Evolutionary conservation across 139 green algal genomes (phyloP), one percentile per base, ranked within the genome.

Genomic region (Marvania coccoides): DNA sequence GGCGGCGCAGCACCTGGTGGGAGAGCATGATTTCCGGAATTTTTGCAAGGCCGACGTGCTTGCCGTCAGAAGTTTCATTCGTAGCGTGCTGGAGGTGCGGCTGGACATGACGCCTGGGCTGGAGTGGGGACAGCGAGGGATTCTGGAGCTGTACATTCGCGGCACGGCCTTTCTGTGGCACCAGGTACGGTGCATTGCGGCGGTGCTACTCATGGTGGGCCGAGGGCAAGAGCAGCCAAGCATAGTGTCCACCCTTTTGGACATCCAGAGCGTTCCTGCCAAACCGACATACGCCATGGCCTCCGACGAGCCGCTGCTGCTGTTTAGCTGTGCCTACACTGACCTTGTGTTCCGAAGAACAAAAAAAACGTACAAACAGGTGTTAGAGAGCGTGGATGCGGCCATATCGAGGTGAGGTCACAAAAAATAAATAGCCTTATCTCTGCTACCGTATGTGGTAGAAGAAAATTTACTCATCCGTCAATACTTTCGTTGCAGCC

Each of bases 111-210:
- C 61, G 30, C 35, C 29, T 53, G 33, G 40, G 34, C 14, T 8
- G 39, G 15, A 61, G 8, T 65, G 30, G 36, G 62, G 37, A 13
- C 54, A 29, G 3, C 35, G 55, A 7, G n/a, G 37, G 14, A 53
- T 88, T 40, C 69, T 78, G 30, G 80, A 66, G 10, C 75, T 92
- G 40, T 56, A 67, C 56, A 71, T 81, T 34, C 30, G 73, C 0
- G 88, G 89, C 48, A 88, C 73, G 9, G 87, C 87, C 4, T 95
- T 95, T 76, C 76, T 95, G 40, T 95, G 87, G 88, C 90, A 95
- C 69, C 92, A 98, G 79, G 86, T 98, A 37, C 87, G 93, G 30
- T 97, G 88, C 84, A 96, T 98, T 67, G 87, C 87, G 26, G 82
- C 88, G 19, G 81, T 98, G 24, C 79, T 98, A 51, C 72, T 96